phyloP scores from a whole-genome alignment of 1,284 basidiomycete genomes.

The Cryptococcus sp. region DNA sequence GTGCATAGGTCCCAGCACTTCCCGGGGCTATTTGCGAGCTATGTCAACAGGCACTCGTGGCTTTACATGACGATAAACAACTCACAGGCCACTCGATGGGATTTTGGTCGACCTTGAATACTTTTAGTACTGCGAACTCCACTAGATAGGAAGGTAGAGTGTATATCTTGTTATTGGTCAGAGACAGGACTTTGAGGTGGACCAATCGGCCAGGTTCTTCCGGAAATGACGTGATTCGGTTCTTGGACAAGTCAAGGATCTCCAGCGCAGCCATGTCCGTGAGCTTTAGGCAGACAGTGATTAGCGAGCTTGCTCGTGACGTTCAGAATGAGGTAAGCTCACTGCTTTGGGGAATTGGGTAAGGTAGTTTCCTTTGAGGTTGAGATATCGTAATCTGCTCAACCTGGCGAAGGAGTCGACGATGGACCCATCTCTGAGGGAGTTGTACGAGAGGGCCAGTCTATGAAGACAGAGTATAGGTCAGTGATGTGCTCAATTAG shows the following conservation, averaged over 20 bases:
- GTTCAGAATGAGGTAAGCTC: slow-evolving; percentile 41
- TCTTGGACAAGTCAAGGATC: slow-evolving; percentile 91
- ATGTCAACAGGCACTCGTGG: not conserved
- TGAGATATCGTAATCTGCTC: slow-evolving; percentile 82
- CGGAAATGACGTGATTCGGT: slow-evolving; percentile 82
- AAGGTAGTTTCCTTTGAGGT: slow-evolving; percentile 86
- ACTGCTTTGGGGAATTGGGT: slow-evolving; percentile 83
- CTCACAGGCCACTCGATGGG: slow-evolving; percentile 83
- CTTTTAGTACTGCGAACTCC: slow-evolving; percentile 71
- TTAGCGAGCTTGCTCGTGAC: not conserved
- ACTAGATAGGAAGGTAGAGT: slow-evolving; percentile 76
- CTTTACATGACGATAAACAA: slow-evolving; percentile 4
- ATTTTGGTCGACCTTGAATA: slow-evolving; percentile 87
- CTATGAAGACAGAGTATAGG: slow-evolving; percentile 54
- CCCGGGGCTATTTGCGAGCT: slow-evolving; percentile 33
- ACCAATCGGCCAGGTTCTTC: slow-evolving; percentile 75
- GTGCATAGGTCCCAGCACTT: slow-evolving; percentile 42
- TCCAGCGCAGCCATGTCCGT: slow-evolving; percentile 84
- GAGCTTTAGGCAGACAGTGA: slow-evolving; percentile 60
- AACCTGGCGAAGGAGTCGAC: slow-evolving; percentile 77
- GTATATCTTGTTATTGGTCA: slow-evolving; percentile 81
- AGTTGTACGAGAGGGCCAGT: slow-evolving; percentile 84
- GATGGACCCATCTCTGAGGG: slow-evolving; percentile 66
- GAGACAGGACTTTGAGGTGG: slow-evolving; percentile 83
- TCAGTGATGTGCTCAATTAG: no score